phyloP scores from a whole-genome alignment of 768 basidiomycete species.

The Rhodotorula paludigena region DNA sequence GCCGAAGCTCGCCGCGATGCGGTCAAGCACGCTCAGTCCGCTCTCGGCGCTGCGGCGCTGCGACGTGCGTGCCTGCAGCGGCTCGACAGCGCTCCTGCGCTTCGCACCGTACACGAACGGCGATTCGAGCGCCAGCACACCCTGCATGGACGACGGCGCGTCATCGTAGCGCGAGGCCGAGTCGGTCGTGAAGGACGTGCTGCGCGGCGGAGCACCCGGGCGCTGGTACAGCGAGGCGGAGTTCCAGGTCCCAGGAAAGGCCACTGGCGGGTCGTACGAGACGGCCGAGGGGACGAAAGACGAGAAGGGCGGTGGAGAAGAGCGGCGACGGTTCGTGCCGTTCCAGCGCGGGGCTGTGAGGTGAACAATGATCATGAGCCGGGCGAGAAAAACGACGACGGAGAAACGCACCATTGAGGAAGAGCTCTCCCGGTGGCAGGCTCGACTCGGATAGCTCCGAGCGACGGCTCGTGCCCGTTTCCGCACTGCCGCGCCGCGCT shows the following conservation, averaged over 20 bases:
- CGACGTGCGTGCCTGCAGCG: too few relatives aligned
- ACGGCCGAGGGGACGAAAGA: neutral
- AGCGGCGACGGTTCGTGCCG: neutral
- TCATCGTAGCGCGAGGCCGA: constrained; percentile 6
- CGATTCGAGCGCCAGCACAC: neutral
- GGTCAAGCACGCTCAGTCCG: neutral
- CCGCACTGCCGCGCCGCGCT: neutral
- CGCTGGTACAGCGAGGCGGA: neutral
- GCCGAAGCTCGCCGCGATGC: constrained; percentile 8
- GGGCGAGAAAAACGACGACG: too few relatives aligned
- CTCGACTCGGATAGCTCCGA: neutral
- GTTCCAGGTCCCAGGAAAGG: neutral
- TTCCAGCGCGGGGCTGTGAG: constrained; percentile 4
- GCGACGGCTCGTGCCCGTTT: neutral
- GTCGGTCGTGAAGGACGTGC: neutral
- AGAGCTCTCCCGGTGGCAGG: neutral
- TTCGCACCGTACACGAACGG: neutral
- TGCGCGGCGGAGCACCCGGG: neutral
- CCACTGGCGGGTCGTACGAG: constrained; percentile 6
- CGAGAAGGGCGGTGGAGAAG: constrained; percentile 1
- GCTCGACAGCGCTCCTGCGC: neutral
- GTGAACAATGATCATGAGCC: neutral
- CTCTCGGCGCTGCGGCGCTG: neutral
- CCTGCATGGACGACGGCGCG: neutral
- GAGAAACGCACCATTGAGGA: constrained; percentile 6